These are phyloP conservation scores for Ogataea wickerhamii DNA, from an alignment of 805 yeast species.

Conservation along the genomic window DNA sequence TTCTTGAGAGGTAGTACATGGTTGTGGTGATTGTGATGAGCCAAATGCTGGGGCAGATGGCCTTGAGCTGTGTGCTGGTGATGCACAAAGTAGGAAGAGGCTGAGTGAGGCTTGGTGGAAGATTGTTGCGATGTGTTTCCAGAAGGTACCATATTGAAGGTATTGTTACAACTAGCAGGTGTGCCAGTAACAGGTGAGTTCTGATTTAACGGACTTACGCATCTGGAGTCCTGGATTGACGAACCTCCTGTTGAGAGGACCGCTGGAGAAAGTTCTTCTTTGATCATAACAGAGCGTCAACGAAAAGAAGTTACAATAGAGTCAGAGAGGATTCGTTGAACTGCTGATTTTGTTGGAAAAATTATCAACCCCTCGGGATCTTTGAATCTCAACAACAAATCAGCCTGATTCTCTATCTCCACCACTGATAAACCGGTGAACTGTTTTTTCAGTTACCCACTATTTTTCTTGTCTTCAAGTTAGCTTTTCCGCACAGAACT, in stretches of 20 bases:
- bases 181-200: background rate
- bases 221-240: background rate
- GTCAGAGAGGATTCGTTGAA: no score
- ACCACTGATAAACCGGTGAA: no score
- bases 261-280: constrained; percentile 1
- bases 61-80: constrained; percentile 22
- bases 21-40: constrained; percentile 14
- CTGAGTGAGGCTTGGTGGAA: background rate
- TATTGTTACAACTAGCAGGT: background rate
- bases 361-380: no score
- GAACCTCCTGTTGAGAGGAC: background rate
- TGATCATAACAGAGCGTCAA: background rate
- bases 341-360: no score
- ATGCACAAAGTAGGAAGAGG: constrained; percentile 20
- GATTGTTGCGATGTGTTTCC: background rate
- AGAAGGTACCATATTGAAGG: background rate
- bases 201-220: background rate
- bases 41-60: constrained; percentile 21
- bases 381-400: no score
- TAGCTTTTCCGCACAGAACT: no score
- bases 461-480: no score
- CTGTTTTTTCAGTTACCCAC: no score
- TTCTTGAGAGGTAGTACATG: constrained; percentile 13
- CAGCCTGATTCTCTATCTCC: no score
- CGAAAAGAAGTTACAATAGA: no score